Percentiles rank a stretch among this genome's conserved stretches.
Evolutionary conservation across 768 basidiomycete species (phyloP).

Genomic region (Leccinum arenicola): DNA sequence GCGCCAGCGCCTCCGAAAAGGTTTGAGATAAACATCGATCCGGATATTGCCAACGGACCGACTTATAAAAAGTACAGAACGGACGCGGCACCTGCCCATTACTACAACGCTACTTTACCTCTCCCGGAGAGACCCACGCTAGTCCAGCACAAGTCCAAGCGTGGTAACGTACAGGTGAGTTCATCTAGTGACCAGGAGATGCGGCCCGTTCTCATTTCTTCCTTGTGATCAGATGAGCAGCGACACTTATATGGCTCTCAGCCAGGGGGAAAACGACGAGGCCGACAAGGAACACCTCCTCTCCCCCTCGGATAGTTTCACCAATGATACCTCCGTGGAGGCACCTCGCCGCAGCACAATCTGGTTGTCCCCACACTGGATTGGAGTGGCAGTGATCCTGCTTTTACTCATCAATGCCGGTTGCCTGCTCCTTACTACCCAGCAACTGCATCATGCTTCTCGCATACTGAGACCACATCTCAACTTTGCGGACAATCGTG

Average conservation of each 20-base stretch:
- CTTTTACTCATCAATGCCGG: conserved; percentile 24
- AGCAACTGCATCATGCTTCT: conserved; percentile 17
- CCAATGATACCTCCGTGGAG: conserved; percentile 1
- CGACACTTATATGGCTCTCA: conserved; percentile 10
- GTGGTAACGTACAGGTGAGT: not conserved
- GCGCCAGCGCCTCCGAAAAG: not conserved
- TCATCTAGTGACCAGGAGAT: not conserved
- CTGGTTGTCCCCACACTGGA: conserved; percentile 5
- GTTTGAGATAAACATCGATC: not conserved
- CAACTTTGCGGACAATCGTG: conserved; percentile 23
- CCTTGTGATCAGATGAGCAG: conserved; percentile 16
- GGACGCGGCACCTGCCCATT: not conserved
- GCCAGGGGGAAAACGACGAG: conserved; percentile 10
- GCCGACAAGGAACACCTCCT: conserved; percentile 18
- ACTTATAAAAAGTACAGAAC: conserved; percentile 2
- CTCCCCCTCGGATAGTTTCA: conserved; percentile 2
- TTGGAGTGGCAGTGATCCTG: conserved; percentile 18
- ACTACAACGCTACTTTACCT: not conserved
- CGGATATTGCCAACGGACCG: not conserved
- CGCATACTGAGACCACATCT: conserved; percentile 17
- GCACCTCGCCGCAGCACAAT: not conserved
- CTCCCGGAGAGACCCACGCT: not conserved
- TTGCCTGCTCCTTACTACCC: conserved; percentile 18
- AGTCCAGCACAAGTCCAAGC: not conserved
- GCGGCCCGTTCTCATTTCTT: not conserved